Conservation (phyloP, 2,329 filamentous ascomycete genomes). For the Seiridium cupressi region DNA sequence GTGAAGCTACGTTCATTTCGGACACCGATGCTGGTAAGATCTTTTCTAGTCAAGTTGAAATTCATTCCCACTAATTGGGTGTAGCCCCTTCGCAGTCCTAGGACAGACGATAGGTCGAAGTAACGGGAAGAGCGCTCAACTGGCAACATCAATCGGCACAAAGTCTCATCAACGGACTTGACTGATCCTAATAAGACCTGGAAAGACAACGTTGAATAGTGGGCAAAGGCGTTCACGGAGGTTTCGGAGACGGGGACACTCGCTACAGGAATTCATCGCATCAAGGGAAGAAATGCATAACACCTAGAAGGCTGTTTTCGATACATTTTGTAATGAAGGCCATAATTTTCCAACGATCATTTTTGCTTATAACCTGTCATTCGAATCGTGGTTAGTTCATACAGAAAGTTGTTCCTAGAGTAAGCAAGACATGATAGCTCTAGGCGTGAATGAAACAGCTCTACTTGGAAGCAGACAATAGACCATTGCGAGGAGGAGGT, state of each 20-base stretch:
- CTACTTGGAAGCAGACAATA: too few relatives aligned
- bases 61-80: not conserved
- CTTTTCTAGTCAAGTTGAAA: not conserved
- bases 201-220: not conserved
- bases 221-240: constrained; percentile 1
- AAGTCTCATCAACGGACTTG: not conserved
- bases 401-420: too few relatives aligned
- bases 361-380: not conserved
- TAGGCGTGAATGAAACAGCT: too few relatives aligned
- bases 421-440: too few relatives aligned
- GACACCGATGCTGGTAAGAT: constrained; percentile 26
- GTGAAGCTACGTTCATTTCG: constrained; percentile 95
- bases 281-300: not conserved
- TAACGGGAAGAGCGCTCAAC: not conserved
- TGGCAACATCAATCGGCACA: too few relatives aligned
- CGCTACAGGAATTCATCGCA: not conserved
- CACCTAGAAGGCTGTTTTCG: not conserved
- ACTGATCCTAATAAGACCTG: not conserved
- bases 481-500: too few relatives aligned
- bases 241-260: not conserved
- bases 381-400: too few relatives aligned
- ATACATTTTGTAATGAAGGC: not conserved
- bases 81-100: not conserved
- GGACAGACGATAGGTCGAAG: not conserved
- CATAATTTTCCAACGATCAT: not conserved